Percentiles rank a stretch among this genome's conserved stretches.
Conservation (phyloP, 768 basidiomycete genomes). For the Mycena chlorophos region DNA sequence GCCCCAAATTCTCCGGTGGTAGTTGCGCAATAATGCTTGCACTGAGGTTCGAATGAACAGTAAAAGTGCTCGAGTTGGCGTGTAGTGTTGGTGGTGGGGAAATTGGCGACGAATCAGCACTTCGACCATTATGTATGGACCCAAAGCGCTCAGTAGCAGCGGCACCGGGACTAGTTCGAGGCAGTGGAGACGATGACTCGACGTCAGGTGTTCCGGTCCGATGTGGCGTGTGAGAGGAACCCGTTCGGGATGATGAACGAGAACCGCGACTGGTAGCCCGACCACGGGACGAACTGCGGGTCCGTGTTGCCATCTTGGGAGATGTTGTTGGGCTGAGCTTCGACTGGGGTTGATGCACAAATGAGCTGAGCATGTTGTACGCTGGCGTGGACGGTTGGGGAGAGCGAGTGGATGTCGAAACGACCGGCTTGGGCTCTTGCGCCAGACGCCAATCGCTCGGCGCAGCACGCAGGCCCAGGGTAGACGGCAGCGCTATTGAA, state of each 20-base stretch:
- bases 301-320: conserved; percentile 13
- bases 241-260: conserved; percentile 6
- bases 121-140: conserved; percentile 6
- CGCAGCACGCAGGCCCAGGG: conserved; percentile 59
- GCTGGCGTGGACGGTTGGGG: conserved; percentile 53
- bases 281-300: conserved; percentile 3
- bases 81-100: conserved; percentile 15
- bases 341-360: conserved; percentile 51
- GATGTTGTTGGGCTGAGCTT: conserved; percentile 26
- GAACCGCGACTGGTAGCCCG: neutral
- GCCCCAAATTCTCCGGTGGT: conserved; percentile 10
- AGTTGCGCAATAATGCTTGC: conserved; percentile 9
- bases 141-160: conserved; percentile 5
- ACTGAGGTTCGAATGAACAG: conserved; percentile 17
- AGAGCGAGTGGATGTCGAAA: neutral
- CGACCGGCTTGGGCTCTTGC: conserved; percentile 1
- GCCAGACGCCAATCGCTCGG: conserved; percentile 20
- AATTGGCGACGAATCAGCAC: neutral
- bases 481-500: conserved; percentile 65
- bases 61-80: conserved; percentile 21
- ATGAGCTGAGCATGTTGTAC: conserved; percentile 61
- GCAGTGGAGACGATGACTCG: conserved; percentile 6
- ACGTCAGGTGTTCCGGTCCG: conserved; percentile 6
- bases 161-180: conserved; percentile 1
- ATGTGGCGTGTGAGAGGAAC: conserved; percentile 4